Conservation (phyloP, 2,329 filamentous ascomycete genomes). For the Scytalidium lignicola region DNA sequence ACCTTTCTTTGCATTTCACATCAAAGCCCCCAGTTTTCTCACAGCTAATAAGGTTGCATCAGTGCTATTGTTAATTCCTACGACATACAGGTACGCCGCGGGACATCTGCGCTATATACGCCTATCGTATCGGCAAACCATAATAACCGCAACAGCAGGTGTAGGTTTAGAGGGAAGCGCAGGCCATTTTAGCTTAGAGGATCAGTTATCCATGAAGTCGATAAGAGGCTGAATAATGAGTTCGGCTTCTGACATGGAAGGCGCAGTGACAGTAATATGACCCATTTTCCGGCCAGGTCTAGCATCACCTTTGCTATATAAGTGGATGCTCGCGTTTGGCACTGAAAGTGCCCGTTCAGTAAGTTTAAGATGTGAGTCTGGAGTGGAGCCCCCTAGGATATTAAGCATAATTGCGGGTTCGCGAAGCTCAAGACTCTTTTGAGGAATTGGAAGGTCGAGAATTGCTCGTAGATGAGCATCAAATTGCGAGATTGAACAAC, state of each 20-base stretch:
- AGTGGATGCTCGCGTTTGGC: slow-evolving; percentile 64
- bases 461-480: slow-evolving; percentile 79
- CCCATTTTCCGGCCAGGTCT: slow-evolving; percentile 92
- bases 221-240: slow-evolving; percentile 66
- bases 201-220: slow-evolving; percentile 47
- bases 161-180: not conserved
- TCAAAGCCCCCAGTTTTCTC: slow-evolving; percentile 58
- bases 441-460: slow-evolving; percentile 41
- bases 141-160: slow-evolving; percentile 70
- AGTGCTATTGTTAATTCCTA: slow-evolving; percentile 75
- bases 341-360: slow-evolving; percentile 50
- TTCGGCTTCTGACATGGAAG: slow-evolving; percentile 63
- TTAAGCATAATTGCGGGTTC: slow-evolving; percentile 73
- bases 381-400: slow-evolving; percentile 64
- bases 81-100: slow-evolving; percentile 67
- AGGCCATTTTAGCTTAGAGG: not conserved
- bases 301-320: slow-evolving; percentile 80
- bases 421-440: slow-evolving; percentile 47
- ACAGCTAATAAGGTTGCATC: slow-evolving; percentile 71
- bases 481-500: slow-evolving; percentile 83
- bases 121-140: slow-evolving; percentile 76
- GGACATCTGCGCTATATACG: slow-evolving; percentile 79
- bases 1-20: slow-evolving; percentile 51
- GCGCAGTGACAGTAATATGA: slow-evolving; percentile 77
- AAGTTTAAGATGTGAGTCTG: slow-evolving; percentile 56